These are phyloP conservation scores for Aspergillus sp. DNA, from an alignment of 2,329 filamentous ascomycete species.

Conservation along the genomic window DNA sequence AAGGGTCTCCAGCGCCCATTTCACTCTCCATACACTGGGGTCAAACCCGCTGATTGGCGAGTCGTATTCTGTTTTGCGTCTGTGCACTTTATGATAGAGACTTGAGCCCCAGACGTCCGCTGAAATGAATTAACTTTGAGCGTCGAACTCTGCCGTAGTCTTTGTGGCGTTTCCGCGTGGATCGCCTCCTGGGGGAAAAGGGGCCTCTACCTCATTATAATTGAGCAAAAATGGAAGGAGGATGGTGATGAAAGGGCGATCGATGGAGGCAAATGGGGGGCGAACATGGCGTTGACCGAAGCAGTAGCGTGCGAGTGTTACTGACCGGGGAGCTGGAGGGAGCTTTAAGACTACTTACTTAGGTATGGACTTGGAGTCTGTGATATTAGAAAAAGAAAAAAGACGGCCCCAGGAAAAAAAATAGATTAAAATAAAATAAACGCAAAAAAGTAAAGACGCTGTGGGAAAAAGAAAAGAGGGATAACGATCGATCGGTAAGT, in stretches of 20 bases:
- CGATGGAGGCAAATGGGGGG: conserved; percentile 1
- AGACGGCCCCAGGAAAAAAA: conserved; percentile 1
- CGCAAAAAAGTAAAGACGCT: conserved; percentile 2
- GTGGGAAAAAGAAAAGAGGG: conserved; percentile 6
- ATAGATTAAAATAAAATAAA: neutral
- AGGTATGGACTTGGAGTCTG: neutral
- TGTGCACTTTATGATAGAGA: conserved; percentile 37
- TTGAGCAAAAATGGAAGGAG: conserved; percentile 1
- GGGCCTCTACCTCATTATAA: neutral
- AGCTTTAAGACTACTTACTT: conserved; percentile 6
- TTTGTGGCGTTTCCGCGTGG: conserved; percentile 22
- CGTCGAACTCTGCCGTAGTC: conserved; percentile 26
- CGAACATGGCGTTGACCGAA: neutral
- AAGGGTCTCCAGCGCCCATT: conserved; percentile 26
- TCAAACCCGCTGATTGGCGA: conserved; percentile 30
- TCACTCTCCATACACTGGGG: conserved; percentile 17
- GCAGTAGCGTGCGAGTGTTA: neutral
- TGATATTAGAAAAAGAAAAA: conserved; percentile 4
- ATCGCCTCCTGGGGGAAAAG: conserved; percentile 13
- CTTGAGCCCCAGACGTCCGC: conserved; percentile 1
- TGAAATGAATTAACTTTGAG: conserved; percentile 8
- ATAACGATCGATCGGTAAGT: conserved; percentile 23
- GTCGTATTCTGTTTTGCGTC: conserved; percentile 26
- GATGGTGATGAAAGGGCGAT: neutral
- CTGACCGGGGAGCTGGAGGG: conserved; percentile 4